Evolutionary conservation across 2,329 filamentous ascomycete genomes (phyloP), one percentile per base, ranked within the genome.

Genomic region (Dissoconium aciculare): DNA sequence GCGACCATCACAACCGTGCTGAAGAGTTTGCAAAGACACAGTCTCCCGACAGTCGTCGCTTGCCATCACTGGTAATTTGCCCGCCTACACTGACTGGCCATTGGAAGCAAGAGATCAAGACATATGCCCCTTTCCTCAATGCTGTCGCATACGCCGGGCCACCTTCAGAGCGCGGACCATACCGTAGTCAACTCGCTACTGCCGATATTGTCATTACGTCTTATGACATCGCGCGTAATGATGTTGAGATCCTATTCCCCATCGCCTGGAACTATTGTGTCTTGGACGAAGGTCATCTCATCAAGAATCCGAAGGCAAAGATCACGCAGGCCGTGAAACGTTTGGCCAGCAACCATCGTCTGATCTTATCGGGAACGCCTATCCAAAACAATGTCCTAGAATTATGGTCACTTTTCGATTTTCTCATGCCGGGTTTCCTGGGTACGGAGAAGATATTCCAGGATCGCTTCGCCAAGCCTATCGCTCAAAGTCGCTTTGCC

Each of bases 381-480:
- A 95, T 95, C 42, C 87, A 95, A 55, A 95, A 95, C 56, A 95
- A 95, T 43, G 87, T 98, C 2, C 60, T 98, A 28, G 87, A 98
- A 53, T 65, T 98, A 3, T 98, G 87, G 87, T 95, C 87, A 1
- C 66, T 98, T 4, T 98, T 98, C 51, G 89, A 98, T 58, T 98
- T 98, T 60, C 65, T 98, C 37, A 98, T 98, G 89, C 89, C 91
- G 3, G 91, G 89, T 2, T 98, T 98, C 63, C 66, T 98, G 5
- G 89, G 89, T 17, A 83, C 78, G 0, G 89, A 98, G 52, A 93
- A 91, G 59, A 83, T 94, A n/a, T 94, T 94, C 59, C 66, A 91
- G 42, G 87, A 94, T 54, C 75, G 85, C 3, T 94, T 94, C 45
- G 84, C 85, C 5, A 93, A 93, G 57, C 85, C 85, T 2, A 94